Percentiles rank a stretch among this genome's conserved stretches.
These are phyloP conservation scores for Vitis cinerea DNA, from an alignment of 164 flowering plant species.

Conservation along the genomic window DNA sequence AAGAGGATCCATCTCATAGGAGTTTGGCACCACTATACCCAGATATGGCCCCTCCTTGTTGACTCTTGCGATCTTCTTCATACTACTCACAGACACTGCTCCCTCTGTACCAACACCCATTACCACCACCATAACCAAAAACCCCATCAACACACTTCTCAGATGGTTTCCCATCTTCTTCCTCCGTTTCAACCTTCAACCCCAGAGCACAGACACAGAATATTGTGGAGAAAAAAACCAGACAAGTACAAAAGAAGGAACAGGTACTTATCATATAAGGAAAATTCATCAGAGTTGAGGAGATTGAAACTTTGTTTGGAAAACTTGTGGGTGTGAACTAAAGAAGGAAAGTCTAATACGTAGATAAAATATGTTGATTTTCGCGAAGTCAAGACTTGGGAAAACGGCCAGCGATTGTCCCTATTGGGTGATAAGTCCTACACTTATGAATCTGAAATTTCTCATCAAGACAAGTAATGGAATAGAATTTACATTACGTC, in stretches of 20 bases:
- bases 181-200: background rate
- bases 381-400: too few relatives aligned
- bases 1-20: slow-evolving; percentile 66
- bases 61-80: slow-evolving; percentile 18
- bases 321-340: too few relatives aligned
- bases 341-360: too few relatives aligned
- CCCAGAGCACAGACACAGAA: background rate
- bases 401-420: too few relatives aligned
- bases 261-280: background rate
- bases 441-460: too few relatives aligned
- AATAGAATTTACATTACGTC: too few relatives aligned
- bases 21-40: slow-evolving; percentile 56
- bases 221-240: background rate
- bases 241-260: too few relatives aligned
- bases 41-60: slow-evolving; percentile 54
- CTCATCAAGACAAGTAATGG: too few relatives aligned
- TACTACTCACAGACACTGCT: slow-evolving; percentile 5
- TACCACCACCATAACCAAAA: background rate
- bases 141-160: background rate
- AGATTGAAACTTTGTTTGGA: too few relatives aligned
- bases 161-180: background rate
- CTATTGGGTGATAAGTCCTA: too few relatives aligned
- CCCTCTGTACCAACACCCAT: slow-evolving; percentile 5
- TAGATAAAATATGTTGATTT: too few relatives aligned
- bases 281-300: too few relatives aligned